These are phyloP conservation scores for Trichoderma endophyticum DNA, from an alignment of 2,329 filamentous ascomycete genomes.

Conservation along the genomic window DNA sequence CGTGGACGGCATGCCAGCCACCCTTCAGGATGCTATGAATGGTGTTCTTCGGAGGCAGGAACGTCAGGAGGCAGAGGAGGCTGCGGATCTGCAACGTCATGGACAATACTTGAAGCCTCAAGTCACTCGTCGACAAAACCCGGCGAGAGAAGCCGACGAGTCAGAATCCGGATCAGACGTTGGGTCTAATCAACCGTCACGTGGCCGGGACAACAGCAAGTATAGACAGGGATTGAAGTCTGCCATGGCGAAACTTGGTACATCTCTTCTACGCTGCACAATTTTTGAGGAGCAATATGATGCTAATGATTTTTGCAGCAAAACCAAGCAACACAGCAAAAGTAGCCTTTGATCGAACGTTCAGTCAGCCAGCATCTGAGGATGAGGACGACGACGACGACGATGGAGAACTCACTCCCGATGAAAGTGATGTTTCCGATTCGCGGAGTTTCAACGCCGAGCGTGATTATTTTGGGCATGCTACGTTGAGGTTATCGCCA, in stretches of 20 bases:
- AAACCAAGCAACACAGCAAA: neutral
- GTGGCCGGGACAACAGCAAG: neutral
- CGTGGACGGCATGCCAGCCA: neutral
- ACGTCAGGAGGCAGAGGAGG: conserved; percentile 10
- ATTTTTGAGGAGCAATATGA: neutral
- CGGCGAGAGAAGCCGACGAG: neutral
- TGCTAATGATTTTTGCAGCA: neutral
- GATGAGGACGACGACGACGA: conserved; percentile 21
- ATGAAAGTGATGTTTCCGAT: conserved; percentile 32
- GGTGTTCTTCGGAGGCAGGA: conserved; percentile 4
- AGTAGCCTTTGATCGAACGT: neutral
- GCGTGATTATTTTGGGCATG: conserved; percentile 36
- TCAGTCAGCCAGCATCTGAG: conserved; percentile 19
- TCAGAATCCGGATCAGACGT: neutral
- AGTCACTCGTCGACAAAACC: neutral
- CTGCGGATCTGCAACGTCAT: neutral
- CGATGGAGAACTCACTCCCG: neutral
- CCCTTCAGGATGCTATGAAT: conserved; percentile 7
- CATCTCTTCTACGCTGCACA: neutral
- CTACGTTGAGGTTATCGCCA: conserved; percentile 35
- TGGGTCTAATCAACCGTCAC: neutral
- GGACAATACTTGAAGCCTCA: neutral
- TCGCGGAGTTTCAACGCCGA: conserved; percentile 37
- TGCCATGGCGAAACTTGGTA: neutral
- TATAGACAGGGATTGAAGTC: neutral